Base-by-base conservation (phyloP, 305 asterid genomes). In the Coffea humblotiana region DNA sequence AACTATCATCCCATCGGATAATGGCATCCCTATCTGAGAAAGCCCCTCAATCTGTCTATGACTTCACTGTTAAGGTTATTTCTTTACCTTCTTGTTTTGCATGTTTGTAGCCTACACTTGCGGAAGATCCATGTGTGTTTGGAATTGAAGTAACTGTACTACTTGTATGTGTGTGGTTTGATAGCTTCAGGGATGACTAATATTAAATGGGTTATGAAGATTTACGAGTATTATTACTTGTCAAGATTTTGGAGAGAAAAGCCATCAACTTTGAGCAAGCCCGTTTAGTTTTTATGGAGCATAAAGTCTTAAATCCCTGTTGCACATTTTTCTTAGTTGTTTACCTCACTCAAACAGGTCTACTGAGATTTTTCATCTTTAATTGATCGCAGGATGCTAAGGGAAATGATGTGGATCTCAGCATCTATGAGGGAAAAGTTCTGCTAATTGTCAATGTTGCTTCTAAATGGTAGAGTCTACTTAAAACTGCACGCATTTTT, bases 381-480 rank as follows among this genome's bases (percentile, higher is more conserved):
- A 6, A 32, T 81, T 64, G 25, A 51, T 49, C 13, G 63, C 93
- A 93, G 97, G 97, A 92, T 86, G 90, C 90, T 3, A 84, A 70
- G 71, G 94, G 94, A 76, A 86, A 87, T 68, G 87, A 90, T 83
- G 90, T 91, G 79, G 86, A 90, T 83, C 89, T 94, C 64, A 82
- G 90, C 78, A 81, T 70, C 40, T 88, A 87, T 71, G 87, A 72
- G 82, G 97, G 95, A 85, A 92, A 92, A 85, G 88, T 91, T 25
- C 81, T 94, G 83, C 88, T 94, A 56, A 89, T 94, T 49, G 95
- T 94, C 77, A 94, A 94, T 82, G 98, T 93, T 78, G 97, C 95
- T 74, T 93, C 97, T 27, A 88, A 91, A 79, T 93, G 97, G 97
- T 91, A 87, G 23, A 68, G 8, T 64, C 66, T 73, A 9, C 27